Conservation (phyloP, 2,329 filamentous ascomycete genomes). For the Aspergillus udagawae region DNA sequence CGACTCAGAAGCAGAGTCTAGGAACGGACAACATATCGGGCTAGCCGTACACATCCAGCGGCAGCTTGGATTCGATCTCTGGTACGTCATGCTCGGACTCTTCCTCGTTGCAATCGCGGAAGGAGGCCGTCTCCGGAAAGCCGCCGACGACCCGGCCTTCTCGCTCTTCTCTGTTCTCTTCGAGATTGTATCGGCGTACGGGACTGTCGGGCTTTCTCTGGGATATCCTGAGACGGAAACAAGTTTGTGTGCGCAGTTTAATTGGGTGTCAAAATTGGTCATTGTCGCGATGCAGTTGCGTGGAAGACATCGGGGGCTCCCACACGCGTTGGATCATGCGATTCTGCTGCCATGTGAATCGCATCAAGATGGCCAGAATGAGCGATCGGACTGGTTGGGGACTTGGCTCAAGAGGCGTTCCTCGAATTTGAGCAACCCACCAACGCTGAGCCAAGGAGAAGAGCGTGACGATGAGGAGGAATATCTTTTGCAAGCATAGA, state of each 20-base stretch:
- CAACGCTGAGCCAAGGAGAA: background rate
- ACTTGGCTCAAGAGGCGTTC: background rate
- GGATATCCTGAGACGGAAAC: slow-evolving; percentile 71
- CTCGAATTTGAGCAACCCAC: background rate
- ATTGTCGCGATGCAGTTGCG: slow-evolving; percentile 62
- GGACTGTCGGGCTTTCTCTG: slow-evolving; percentile 82
- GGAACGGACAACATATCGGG: slow-evolving; percentile 55
- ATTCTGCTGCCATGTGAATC: slow-evolving; percentile 60
- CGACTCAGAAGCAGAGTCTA: slow-evolving; percentile 13
- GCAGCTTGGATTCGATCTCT: slow-evolving; percentile 91
- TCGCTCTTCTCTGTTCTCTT: slow-evolving; percentile 67
- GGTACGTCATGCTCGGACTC: slow-evolving; percentile 88
- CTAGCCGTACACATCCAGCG: slow-evolving; percentile 85
- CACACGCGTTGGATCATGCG: slow-evolving; percentile 63
- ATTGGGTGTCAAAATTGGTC: slow-evolving; percentile 59
- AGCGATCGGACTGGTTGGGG: background rate
- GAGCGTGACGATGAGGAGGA: background rate
- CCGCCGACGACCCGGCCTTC: slow-evolving; percentile 51
- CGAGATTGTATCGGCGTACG: slow-evolving; percentile 82
- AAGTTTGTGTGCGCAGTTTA: slow-evolving; percentile 76
- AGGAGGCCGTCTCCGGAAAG: slow-evolving; percentile 62
- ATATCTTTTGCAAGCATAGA: background rate
- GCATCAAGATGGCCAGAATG: background rate
- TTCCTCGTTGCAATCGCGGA: slow-evolving; percentile 89
- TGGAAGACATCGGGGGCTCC: slow-evolving; percentile 59